A percentile compares a stretch with the other conserved stretches of the same genome.
phyloP scores from a whole-genome alignment of 2,329 filamentous ascomycete genomes.

The Aspergillus ibericus region DNA sequence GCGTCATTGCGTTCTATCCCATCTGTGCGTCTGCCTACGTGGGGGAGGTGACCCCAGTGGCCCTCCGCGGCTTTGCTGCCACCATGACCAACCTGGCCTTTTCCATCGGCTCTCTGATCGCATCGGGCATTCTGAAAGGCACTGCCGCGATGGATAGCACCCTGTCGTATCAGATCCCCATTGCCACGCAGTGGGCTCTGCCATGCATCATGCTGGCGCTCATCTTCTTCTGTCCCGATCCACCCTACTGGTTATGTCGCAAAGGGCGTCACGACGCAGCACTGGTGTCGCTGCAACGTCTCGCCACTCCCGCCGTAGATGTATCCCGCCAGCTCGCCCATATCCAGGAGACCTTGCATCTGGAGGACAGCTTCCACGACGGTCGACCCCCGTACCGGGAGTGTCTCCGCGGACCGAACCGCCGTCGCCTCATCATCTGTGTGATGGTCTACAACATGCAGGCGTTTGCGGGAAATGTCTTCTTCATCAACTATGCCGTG shows the following conservation, averaged over 20 bases:
- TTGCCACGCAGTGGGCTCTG: slow-evolving; percentile 27
- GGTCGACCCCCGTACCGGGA: slow-evolving; percentile 21
- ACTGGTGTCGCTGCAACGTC: slow-evolving; percentile 15
- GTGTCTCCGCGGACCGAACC: slow-evolving; percentile 29
- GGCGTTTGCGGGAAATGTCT: slow-evolving; percentile 27
- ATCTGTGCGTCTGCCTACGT: slow-evolving; percentile 51
- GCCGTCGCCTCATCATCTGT: slow-evolving; percentile 28
- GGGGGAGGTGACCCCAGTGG: slow-evolving; percentile 32
- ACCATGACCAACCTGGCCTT: slow-evolving; percentile 33
- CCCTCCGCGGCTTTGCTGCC: slow-evolving; percentile 30
- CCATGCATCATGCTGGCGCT: slow-evolving; percentile 23
- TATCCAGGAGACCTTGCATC: slow-evolving; percentile 29
- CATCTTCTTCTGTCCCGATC: slow-evolving; percentile 25
- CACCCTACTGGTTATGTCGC: slow-evolving; percentile 28
- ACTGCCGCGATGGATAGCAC: slow-evolving; percentile 16
- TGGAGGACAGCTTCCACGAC: slow-evolving; percentile 23
- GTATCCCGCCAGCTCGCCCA: slow-evolving; percentile 24
- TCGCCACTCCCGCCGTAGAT: slow-evolving; percentile 20
- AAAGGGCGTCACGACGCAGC: slow-evolving; percentile 24
- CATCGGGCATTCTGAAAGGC: slow-evolving; percentile 30
- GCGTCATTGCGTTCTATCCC: slow-evolving; percentile 63
- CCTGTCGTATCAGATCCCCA: slow-evolving; percentile 27
- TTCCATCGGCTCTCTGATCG: slow-evolving; percentile 35
- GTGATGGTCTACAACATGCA: slow-evolving; percentile 34
- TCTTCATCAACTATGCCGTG: slow-evolving; percentile 32